Percentiles rank a stretch among this genome's conserved stretches.
phyloP scores from a whole-genome alignment of 1,284 basidiomycete genomes.

The Polyporus tsugae region DNA sequence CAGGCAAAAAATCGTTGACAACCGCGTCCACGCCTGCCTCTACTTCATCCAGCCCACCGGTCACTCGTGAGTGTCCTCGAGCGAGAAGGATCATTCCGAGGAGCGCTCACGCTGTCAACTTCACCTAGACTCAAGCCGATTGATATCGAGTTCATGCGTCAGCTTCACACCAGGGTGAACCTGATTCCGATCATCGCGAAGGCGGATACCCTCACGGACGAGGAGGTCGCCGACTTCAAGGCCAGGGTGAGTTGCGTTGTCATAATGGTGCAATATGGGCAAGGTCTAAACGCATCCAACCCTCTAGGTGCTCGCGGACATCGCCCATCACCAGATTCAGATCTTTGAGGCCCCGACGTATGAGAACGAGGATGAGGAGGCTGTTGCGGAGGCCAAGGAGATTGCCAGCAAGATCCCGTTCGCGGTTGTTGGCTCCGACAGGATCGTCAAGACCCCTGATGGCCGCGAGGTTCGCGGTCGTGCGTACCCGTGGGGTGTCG shows the following conservation, averaged over 20 bases:
- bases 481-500: slow-evolving; percentile 95
- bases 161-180: slow-evolving; percentile 96
- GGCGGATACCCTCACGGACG: slow-evolving; percentile 95
- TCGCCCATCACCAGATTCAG: slow-evolving; percentile 91
- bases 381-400: slow-evolving; percentile 93
- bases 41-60: slow-evolving; percentile 99
- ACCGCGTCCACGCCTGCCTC: slow-evolving; percentile 92
- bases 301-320: slow-evolving; percentile 85
- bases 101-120: slow-evolving; percentile 15
- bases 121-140: slow-evolving; percentile 86
- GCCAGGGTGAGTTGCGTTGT: slow-evolving; percentile 66
- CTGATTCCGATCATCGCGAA: slow-evolving; percentile 97
- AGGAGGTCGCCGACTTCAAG: slow-evolving; percentile 93
- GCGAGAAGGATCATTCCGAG: background rate
- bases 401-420: slow-evolving; percentile 98
- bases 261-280: background rate
- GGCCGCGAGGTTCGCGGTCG: slow-evolving; percentile 92
- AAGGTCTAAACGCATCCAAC: background rate
- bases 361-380: slow-evolving; percentile 97
- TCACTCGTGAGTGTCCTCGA: slow-evolving; percentile 81
- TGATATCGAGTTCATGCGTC: slow-evolving; percentile 97
- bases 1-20: slow-evolving; percentile 85
- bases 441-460: slow-evolving; percentile 81
- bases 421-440: slow-evolving; percentile 94
- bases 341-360: slow-evolving; percentile 97